These are phyloP conservation scores for Plasmodium inui DNA, from an alignment of 169 alveolate species.

Conservation along the genomic window DNA sequence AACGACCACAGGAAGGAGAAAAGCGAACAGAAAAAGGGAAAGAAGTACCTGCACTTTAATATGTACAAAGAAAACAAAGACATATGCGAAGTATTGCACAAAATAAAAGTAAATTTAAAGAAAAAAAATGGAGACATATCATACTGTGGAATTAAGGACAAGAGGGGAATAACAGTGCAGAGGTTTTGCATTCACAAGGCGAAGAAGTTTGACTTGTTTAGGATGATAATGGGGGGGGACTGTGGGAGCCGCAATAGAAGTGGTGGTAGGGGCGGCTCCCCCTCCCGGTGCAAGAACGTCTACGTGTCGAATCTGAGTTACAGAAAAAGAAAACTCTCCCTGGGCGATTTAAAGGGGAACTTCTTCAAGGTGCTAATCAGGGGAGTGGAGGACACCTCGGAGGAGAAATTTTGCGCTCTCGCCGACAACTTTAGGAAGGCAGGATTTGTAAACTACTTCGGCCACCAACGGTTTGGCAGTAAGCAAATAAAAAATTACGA, in stretches of 20 bases:
- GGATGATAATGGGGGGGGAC: constrained; percentile 80
- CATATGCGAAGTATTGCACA: constrained; percentile 91
- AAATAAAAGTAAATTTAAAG: constrained; percentile 88
- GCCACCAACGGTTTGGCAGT: constrained; percentile 95
- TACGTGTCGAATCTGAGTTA: constrained; percentile 88
- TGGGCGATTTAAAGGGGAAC: constrained; percentile 94
- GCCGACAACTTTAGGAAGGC: constrained; percentile 83
- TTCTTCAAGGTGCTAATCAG: constrained; percentile 91
- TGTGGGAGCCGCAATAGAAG: neutral
- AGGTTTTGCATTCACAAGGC: constrained; percentile 80
- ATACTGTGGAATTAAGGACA: constrained; percentile 94
- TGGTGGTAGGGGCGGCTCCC: neutral
- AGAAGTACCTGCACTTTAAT: constrained; percentile 83
- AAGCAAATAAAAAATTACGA: constrained; percentile 90
- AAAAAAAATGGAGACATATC: constrained; percentile 88
- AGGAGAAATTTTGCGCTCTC: constrained; percentile 74
- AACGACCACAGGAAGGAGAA: constrained; percentile 7
- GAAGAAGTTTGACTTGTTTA: constrained; percentile 79
- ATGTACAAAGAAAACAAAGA: constrained; percentile 92
- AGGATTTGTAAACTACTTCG: constrained; percentile 95
- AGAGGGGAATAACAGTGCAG: constrained; percentile 95
- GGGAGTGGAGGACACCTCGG: constrained; percentile 77
- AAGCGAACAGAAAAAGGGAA: constrained; percentile 27
- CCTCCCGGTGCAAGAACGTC: constrained; percentile 85
- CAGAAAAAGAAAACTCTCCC: constrained; percentile 85